Base-by-base conservation (phyloP, 1,284 basidiomycete genomes). In the Earliella scabrosa region DNA sequence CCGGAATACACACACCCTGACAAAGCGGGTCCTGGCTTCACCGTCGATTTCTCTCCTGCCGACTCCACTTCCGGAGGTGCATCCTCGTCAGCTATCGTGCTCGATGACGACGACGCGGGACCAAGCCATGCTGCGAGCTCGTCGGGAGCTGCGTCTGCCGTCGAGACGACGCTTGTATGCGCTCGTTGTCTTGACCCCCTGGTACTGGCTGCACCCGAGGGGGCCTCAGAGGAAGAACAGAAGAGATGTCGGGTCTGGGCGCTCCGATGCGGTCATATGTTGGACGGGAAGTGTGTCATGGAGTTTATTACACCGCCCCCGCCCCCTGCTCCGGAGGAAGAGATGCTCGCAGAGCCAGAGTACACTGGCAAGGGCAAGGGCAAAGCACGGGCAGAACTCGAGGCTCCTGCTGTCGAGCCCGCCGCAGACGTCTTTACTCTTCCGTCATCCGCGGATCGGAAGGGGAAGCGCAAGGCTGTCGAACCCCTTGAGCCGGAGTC, bases 281-380 rank as follows among this genome's bases (percentile, higher is more conserved):
- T 92, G 2, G 90, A 92, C 62, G 90, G 88, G 41, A 87, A 86
- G 66, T 92, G 89, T 61, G 70, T 87, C 4, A 78, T 79, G 54
- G 74, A 77, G 59, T 58, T 90, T 41, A 83, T 82, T 65, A 71
- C 73, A 23, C 87, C 87, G 1, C 43, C 54, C 3, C 87, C 87
- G 1, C 43, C 54, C 3, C 36, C 35, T 10, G n/a, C 52, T 20
- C 8, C 29, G 9, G 14, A 48, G 13, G 31, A 26, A 11, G 46
- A 36, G 13, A 11, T 35, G 18, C 21, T 44, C 11, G 31, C 34
- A 1, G 52, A 45, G 13, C 7, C 6, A 13, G 53, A 59, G 23
- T 21, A 44, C 18, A 46, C 18, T 23, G 55, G 50, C 38, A 66
- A 63, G 36, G 59, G 70, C 63, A 54, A 66, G 52, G 52, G 67